phyloP scores from a whole-genome alignment of 805 yeast genomes.

The Hanseniaspora hatyaiensis region DNA sequence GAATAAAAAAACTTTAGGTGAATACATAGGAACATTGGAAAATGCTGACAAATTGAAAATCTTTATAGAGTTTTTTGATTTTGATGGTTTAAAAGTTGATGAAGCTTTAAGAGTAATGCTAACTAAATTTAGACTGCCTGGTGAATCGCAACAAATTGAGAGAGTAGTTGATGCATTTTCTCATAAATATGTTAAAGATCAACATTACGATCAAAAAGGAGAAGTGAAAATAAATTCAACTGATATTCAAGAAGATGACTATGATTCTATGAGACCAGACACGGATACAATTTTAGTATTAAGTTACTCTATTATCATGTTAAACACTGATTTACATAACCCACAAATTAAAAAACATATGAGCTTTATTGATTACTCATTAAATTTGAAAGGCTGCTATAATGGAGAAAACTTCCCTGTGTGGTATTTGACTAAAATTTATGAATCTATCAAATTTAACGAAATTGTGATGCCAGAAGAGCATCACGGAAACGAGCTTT shows the following conservation, averaged over 20 bases:
- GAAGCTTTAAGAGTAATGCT: conserved; percentile 78
- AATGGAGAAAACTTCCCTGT: conserved; percentile 67
- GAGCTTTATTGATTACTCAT: conserved; percentile 72
- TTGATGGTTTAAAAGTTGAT: conserved; percentile 70
- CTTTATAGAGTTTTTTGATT: conserved; percentile 64
- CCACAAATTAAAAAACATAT: conserved; percentile 87
- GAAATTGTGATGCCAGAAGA: conserved; percentile 98
- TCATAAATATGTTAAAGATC: conserved; percentile 60
- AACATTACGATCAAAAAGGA: conserved; percentile 30
- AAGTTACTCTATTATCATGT: conserved; percentile 83
- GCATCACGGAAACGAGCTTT: conserved; percentile 81
- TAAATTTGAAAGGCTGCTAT: conserved; percentile 70
- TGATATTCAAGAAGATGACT: conserved; percentile 25
- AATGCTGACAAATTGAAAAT: conserved; percentile 47
- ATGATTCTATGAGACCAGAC: conserved; percentile 52
- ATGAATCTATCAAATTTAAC: conserved; percentile 62
- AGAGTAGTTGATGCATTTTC: conserved; percentile 81
- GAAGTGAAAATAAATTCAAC: conserved; percentile 14
- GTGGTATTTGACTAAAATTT: conserved; percentile 76
- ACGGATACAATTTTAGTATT: conserved; percentile 80
- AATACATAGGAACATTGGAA: conserved; percentile 64
- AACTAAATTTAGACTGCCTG: conserved; percentile 81
- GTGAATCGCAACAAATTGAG: conserved; percentile 95
- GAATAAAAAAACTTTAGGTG: conserved; percentile 82
- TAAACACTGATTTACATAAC: conserved; percentile 86